A percentile compares a stretch with the other conserved stretches of the same genome.
These are phyloP conservation scores for Paramecium sonneborni DNA, from an alignment of 73 alveolate species.

Conservation along the genomic window DNA sequence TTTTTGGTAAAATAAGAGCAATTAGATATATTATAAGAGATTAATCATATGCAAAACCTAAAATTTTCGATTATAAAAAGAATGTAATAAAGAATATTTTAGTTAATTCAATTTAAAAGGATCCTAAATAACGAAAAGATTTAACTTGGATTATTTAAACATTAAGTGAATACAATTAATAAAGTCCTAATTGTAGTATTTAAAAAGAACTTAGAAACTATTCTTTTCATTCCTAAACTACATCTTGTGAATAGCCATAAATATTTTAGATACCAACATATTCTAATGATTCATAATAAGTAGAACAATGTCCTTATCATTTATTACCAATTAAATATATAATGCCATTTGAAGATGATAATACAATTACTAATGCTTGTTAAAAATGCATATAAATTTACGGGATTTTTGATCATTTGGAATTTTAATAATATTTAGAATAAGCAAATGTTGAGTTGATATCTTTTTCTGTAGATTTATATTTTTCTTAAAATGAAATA, in stretches of 20 bases:
- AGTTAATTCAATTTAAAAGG: neutral
- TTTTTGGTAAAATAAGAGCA: neutral
- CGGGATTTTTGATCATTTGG: slow-evolving; percentile 1
- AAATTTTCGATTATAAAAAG: neutral
- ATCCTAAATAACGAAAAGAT: slow-evolving; percentile 42
- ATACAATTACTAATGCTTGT: neutral
- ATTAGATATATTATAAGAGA: neutral
- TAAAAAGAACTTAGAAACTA: neutral
- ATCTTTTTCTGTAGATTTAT: neutral
- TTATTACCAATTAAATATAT: neutral
- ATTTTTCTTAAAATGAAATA: neutral
- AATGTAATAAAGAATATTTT: slow-evolving; percentile 1
- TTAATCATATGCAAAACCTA: neutral
- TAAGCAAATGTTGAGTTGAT: neutral
- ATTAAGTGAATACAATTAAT: neutral
- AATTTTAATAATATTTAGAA: neutral
- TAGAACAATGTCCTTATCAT: slow-evolving; percentile 21
- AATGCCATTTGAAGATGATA: neutral
- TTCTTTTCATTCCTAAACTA: neutral
- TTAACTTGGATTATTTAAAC: neutral
- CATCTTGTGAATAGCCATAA: neutral
- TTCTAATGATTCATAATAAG: neutral
- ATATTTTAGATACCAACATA: neutral
- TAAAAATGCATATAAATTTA: neutral
- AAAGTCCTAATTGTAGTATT: neutral